Conservation (phyloP, 73 alveolate genomes). For the Paramecium sonneborni region DNA sequence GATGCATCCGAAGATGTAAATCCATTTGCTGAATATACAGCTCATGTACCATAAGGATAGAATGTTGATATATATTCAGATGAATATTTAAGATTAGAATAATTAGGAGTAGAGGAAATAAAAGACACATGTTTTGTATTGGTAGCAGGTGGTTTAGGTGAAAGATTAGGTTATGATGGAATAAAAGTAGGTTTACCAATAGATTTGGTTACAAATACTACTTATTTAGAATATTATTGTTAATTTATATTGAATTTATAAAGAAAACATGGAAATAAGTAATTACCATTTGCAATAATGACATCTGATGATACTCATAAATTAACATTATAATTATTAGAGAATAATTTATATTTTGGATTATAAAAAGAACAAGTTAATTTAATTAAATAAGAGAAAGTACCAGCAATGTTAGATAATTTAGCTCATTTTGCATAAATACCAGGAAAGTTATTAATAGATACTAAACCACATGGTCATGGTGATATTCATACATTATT, state of each 20-base stretch:
- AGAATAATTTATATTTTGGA: constrained; percentile 80
- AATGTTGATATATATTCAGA: constrained; percentile 81
- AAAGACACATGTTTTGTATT: constrained; percentile 89
- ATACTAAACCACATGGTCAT: constrained; percentile 98
- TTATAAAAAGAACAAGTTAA: constrained; percentile 80
- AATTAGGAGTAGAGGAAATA: constrained; percentile 83
- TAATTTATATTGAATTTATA: constrained; percentile 86
- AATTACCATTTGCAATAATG: constrained; percentile 91
- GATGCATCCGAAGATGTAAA: constrained; percentile 90
- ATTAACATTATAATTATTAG: constrained; percentile 80
- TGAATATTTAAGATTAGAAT: constrained; percentile 76
- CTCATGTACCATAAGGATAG: constrained; percentile 89
- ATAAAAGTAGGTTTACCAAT: constrained; percentile 96
- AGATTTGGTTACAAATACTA: constrained; percentile 78
- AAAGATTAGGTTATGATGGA: constrained; percentile 96
- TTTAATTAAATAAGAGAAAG: constrained; percentile 92
- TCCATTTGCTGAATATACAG: constrained; percentile 91
- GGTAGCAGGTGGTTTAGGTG: constrained; percentile 99
- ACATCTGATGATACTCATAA: constrained; percentile 96
- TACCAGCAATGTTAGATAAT: constrained; percentile 96
- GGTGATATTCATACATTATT: constrained; percentile 97
- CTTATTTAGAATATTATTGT: constrained; percentile 87
- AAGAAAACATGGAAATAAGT: constrained; percentile 73
- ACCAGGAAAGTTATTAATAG: constrained; percentile 75
- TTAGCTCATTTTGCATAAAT: constrained; percentile 87